phyloP scores from a whole-genome alignment of 169 alveolate genomes.

The Plasmodium fragile region DNA sequence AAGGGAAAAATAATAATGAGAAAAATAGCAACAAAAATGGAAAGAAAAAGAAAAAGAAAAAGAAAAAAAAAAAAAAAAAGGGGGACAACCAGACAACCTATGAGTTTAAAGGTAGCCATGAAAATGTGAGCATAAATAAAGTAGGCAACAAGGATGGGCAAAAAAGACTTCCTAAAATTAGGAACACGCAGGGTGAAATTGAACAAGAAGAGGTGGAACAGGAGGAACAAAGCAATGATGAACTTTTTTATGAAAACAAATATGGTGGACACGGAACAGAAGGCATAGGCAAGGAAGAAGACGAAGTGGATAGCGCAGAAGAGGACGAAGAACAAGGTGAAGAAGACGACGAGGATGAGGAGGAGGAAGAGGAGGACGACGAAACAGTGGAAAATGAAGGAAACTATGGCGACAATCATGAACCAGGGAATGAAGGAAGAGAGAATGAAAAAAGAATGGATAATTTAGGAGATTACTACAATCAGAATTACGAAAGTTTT shows the following conservation, averaged over 20 bases:
- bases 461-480: neutral
- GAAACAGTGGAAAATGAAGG: conserved; percentile 13
- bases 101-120: conserved; percentile 4
- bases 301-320: conserved; percentile 1
- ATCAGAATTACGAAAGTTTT: conserved; percentile 50
- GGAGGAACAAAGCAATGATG: neutral
- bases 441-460: conserved; percentile 61
- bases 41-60: conserved; percentile 29
- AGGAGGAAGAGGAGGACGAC: conserved; percentile 29
- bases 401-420: neutral
- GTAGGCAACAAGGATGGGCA: neutral
- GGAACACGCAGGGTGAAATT: neutral
- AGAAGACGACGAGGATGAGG: conserved; percentile 31
- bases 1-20: conserved; percentile 2
- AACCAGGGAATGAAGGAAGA: neutral
- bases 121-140: neutral
- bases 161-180: neutral
- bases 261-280: neutral
- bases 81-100: neutral
- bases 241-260: neutral
- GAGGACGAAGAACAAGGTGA: conserved; percentile 14
- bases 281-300: neutral
- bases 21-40: neutral
- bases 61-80: conserved; percentile 28
- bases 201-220: neutral